phyloP scores from a whole-genome alignment of 192 early-diverging fungal genomes.

The Linnemannia exigua region DNA sequence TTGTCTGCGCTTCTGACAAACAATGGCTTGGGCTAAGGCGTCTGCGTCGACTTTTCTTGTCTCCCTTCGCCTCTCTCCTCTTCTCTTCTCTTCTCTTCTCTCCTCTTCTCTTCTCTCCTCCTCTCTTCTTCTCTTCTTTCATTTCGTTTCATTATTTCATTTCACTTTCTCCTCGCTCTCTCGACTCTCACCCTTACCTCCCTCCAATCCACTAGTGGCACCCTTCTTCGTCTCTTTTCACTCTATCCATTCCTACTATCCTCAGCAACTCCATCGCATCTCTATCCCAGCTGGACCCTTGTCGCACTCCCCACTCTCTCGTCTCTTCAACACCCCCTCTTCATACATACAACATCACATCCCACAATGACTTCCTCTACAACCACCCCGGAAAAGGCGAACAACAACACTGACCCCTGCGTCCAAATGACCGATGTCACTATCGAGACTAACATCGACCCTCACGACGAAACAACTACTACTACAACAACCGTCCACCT shows the following conservation, averaged over 20 bases:
- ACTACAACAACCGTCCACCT: slow-evolving; percentile 50
- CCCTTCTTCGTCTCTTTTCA: no score
- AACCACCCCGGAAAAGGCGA: background rate
- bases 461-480: slow-evolving; percentile 41
- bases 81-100: no score
- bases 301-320: background rate
- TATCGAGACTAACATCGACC: slow-evolving; percentile 46
- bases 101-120: background rate
- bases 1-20: background rate
- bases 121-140: background rate
- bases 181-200: no score
- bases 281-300: background rate
- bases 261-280: no score
- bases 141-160: background rate
- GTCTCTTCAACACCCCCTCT: background rate
- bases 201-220: no score
- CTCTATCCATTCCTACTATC: no score
- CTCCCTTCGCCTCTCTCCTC: background rate
- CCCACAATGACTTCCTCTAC: background rate
- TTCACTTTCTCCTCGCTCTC: no score
- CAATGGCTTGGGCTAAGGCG: background rate
- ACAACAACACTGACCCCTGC: background rate
- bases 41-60: background rate
- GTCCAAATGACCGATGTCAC: slow-evolving; percentile 23
- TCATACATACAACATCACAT: background rate